These are phyloP conservation scores for Boletus rubroflammeus DNA, from an alignment of 768 basidiomycete species.

Conservation along the genomic window DNA sequence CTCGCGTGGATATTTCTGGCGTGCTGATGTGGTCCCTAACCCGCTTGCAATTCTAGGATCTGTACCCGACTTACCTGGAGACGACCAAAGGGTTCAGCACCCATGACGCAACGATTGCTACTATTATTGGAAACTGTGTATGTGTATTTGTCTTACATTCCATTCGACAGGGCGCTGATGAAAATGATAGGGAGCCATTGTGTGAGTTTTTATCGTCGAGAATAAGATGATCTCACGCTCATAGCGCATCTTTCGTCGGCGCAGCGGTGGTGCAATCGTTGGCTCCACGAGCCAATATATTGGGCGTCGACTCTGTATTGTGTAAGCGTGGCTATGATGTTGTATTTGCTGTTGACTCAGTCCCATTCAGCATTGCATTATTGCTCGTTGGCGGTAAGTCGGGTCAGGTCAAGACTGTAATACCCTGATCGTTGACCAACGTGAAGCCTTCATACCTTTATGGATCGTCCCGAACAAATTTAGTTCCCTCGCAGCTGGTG, in stretches of 20 bases:
- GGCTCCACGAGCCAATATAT: conserved; percentile 71
- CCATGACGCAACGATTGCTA: conserved; percentile 65
- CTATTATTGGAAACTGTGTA: conserved; percentile 78
- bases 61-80: conserved; percentile 76
- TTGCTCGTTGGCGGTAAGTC: conserved; percentile 23
- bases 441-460: conserved; percentile 58
- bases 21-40: background rate
- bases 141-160: conserved; percentile 14
- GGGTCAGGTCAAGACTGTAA: background rate
- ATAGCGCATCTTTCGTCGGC: background rate
- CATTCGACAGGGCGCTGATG: background rate
- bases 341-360: background rate
- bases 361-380: conserved; percentile 17
- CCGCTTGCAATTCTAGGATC: conserved; percentile 39
- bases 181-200: conserved; percentile 39
- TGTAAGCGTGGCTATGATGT: conserved; percentile 25
- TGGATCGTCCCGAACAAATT: conserved; percentile 80
- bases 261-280: conserved; percentile 62
- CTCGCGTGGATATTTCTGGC: background rate
- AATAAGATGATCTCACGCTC: background rate
- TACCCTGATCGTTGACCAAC: background rate
- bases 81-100: conserved; percentile 55
- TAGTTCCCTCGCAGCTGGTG: conserved; percentile 68
- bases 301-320: conserved; percentile 77
- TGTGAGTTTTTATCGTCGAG: conserved; percentile 32